These are phyloP conservation scores for Colletotrichum somersetense DNA, from an alignment of 2,329 filamentous ascomycete genomes.

Conservation along the genomic window DNA sequence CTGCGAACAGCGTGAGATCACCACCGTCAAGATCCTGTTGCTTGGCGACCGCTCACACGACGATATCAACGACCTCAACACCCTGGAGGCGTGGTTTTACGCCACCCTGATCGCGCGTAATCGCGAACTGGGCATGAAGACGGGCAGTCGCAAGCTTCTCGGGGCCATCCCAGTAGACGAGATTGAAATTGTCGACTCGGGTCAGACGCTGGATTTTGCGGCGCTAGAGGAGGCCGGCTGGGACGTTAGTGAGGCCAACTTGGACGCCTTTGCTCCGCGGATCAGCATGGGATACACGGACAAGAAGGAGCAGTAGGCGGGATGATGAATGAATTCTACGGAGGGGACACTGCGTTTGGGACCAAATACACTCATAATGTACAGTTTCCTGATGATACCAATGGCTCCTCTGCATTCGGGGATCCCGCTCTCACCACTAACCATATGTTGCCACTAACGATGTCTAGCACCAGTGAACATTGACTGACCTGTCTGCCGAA, in stretches of 20 bases:
- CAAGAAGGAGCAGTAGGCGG: conserved; percentile 12
- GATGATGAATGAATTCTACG: not conserved
- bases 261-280: conserved; percentile 14
- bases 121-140: not conserved
- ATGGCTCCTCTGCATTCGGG: not conserved
- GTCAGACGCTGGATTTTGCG: not conserved
- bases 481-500: not conserved
- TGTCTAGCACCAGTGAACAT: no score
- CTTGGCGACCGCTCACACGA: not conserved
- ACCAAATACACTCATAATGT: conserved; percentile 2
- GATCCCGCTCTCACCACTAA: not conserved
- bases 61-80: not conserved
- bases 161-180: conserved; percentile 4
- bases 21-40: conserved; percentile 34
- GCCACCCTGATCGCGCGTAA: conserved; percentile 3
- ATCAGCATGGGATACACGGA: not conserved
- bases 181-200: not conserved
- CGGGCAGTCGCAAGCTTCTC: not conserved
- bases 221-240: conserved; percentile 13
- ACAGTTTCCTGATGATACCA: conserved; percentile 11
- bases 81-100: conserved; percentile 17
- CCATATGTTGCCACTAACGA: not conserved
- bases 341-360: not conserved
- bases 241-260: conserved; percentile 1
- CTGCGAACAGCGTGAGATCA: not conserved